These are phyloP conservation scores for Candida gorgasii DNA, from an alignment of 805 yeast genomes.

Conservation along the genomic window DNA sequence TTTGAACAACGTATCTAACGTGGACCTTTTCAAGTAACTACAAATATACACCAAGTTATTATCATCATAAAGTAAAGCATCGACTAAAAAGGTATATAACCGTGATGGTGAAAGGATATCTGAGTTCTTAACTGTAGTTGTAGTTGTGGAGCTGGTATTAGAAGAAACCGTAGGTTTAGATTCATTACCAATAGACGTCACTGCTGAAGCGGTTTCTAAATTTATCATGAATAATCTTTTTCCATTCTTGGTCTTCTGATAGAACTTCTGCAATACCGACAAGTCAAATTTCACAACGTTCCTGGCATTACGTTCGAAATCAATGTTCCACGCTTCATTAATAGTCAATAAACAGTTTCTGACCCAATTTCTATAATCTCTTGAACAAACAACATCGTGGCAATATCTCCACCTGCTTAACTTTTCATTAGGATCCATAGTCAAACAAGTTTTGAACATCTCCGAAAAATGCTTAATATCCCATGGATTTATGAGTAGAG, in stretches of 20 bases:
- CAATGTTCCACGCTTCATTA: slow-evolving; percentile 39
- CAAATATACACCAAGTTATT: slow-evolving; percentile 70
- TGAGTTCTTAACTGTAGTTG: slow-evolving; percentile 21
- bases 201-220: slow-evolving; percentile 28
- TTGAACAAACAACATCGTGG: slow-evolving; percentile 56
- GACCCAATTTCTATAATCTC: slow-evolving; percentile 81
- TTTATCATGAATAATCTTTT: slow-evolving; percentile 39
- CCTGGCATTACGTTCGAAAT: slow-evolving; percentile 26
- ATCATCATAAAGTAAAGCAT: slow-evolving; percentile 53
- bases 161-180: slow-evolving; percentile 5
- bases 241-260: slow-evolving; percentile 19
- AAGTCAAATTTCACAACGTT: slow-evolving; percentile 32
- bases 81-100: slow-evolving; percentile 56
- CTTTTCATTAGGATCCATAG: slow-evolving; percentile 63
- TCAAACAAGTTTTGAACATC: slow-evolving; percentile 63
- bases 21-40: slow-evolving; percentile 62
- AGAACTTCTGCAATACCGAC: slow-evolving; percentile 35
- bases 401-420: slow-evolving; percentile 61
- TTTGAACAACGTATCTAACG: slow-evolving; percentile 66
- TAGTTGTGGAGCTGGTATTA: slow-evolving; percentile 1
- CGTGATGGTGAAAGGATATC: slow-evolving; percentile 58
- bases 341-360: slow-evolving; percentile 54
- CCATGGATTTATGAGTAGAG: slow-evolving; percentile 89
- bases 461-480: slow-evolving; percentile 66
- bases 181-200: slow-evolving; percentile 13